Evolutionary conservation across 2,329 filamentous ascomycete genomes (phyloP), one percentile per base, ranked within the genome.

Genomic region (Colletotrichum spaethianum): DNA sequence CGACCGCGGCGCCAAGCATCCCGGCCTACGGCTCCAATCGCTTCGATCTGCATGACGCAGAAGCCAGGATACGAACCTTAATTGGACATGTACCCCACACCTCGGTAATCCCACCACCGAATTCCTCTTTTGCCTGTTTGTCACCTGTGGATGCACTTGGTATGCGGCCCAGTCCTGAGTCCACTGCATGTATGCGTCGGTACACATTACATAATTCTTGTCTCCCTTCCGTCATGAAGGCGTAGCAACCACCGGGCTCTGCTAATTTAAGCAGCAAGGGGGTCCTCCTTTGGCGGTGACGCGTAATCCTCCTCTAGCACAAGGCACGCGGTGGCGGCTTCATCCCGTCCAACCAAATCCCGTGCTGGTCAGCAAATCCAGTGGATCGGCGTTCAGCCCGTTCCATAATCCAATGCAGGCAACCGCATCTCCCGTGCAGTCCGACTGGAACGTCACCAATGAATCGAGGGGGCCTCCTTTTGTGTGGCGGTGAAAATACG

Each of bases 21-120:
- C 64, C 69, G 69, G 59, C 59, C 69, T 65, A 52, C 65, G 44
- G 65, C 57, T 72, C 69, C 59, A 63, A 69, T 66, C 67, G 60
- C 59, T 65, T 61, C 56, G 67, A 73, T 73, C 70, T 70, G 70
- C 70, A 70, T 70, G 70, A 73, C 70, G 66, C 70, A 71, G 67
- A 46, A 66, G 70, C 70, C 60, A 73, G 70, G 70, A 62, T 73
- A 46, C 61, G 70, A 73, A 73, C 70, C 67, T 73, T 73, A 73
- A 73, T 66, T 48, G 70, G 67, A 66, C 60, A 64, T 70, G 67
- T 70, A 52, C 67, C 70, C 70, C 69, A 72, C 69, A 69, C 6
- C 56, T 44, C 40, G 11, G 14, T 46, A 67, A 55, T 67, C 20
- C 68, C 26, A 40, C 48, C 26, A 28, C 28, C 18, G 1, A 55